Evolutionary conservation across 805 yeast genomes (phyloP).

Genomic region (Starmerella scarabaei): DNA sequence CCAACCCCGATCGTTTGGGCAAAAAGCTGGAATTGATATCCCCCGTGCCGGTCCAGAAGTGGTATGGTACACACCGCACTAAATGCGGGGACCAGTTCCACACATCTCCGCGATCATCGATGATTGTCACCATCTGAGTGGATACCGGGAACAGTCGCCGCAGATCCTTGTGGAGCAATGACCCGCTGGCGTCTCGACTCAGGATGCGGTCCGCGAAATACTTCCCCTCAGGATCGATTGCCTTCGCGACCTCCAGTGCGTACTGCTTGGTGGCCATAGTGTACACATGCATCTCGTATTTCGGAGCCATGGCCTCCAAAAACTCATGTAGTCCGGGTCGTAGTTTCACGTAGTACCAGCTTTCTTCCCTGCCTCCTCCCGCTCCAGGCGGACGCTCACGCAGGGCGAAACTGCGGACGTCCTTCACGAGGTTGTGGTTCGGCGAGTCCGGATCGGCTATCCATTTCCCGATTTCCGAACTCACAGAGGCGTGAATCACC

Average conservation of each 20-base stretch:
- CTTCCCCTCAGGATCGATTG: slow-evolving; percentile 79
- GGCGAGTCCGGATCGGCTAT: slow-evolving; percentile 75
- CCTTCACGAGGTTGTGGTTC: slow-evolving; percentile 70
- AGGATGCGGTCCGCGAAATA: slow-evolving; percentile 85
- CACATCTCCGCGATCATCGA: slow-evolving; percentile 96
- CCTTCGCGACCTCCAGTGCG: slow-evolving; percentile 76
- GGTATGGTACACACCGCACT: slow-evolving; percentile 87
- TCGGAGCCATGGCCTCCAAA: slow-evolving; percentile 45
- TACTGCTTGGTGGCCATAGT: slow-evolving; percentile 97
- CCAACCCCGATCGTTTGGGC: slow-evolving; percentile 49
- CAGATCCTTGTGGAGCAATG: slow-evolving; percentile 74
- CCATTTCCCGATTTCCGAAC: slow-evolving; percentile 96
- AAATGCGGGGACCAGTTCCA: slow-evolving; percentile 95
- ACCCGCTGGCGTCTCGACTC: slow-evolving; percentile 90
- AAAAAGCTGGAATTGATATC: slow-evolving; percentile 88
- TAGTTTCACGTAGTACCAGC: slow-evolving; percentile 86
- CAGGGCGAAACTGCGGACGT: slow-evolving; percentile 62
- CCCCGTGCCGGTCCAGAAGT: slow-evolving; percentile 92
- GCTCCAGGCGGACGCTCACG: slow-evolving; percentile 44
- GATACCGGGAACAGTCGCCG: slow-evolving; percentile 88
- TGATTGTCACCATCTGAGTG: slow-evolving; percentile 89
- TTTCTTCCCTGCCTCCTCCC: slow-evolving; percentile 20
- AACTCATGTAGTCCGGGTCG: slow-evolving; percentile 79
- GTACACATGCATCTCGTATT: slow-evolving; percentile 84
- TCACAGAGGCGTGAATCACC: slow-evolving; percentile 94